Evolutionary conservation across 129 eudicot species (phyloP).

Genomic region (Flaveria bidentis): DNA sequence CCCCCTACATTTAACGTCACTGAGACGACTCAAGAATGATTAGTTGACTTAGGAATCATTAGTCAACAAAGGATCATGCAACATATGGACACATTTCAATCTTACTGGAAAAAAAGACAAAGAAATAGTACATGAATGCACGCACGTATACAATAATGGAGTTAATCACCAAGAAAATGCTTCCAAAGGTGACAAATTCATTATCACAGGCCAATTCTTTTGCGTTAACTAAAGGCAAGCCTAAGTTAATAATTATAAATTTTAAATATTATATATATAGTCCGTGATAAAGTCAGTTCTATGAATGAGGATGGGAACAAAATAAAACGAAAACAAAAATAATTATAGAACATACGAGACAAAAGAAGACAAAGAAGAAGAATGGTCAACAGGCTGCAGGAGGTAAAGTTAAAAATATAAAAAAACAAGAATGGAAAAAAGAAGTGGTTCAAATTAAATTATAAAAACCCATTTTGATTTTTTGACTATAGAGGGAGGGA

Average conservation of each 20-base stretch:
- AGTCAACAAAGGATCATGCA: neutral
- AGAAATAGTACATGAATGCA: neutral
- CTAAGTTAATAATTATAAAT: neutral
- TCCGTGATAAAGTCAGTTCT: conserved; percentile 27
- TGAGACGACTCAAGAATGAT: too few species aligned
- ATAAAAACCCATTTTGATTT: conserved; percentile 25
- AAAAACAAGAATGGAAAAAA: conserved; percentile 3
- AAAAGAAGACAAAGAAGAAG: conserved; percentile 29
- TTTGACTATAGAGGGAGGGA: conserved; percentile 52
- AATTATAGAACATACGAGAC: neutral
- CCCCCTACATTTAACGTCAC: neutral
- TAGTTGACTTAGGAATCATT: neutral
- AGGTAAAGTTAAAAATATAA: neutral
- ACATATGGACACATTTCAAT: neutral
- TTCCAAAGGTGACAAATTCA: conserved; percentile 9
- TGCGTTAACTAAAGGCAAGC: neutral
- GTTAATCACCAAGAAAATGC: neutral
- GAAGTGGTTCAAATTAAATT: conserved; percentile 24
- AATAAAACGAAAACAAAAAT: conserved; percentile 7
- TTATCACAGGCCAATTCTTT: conserved; percentile 24
- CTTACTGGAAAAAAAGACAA: neutral
- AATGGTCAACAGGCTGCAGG: conserved; percentile 25
- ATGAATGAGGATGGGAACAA: conserved; percentile 16
- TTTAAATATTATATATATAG: neutral
- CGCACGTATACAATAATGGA: conserved; percentile 12